Conservation (phyloP, 257 asterid genomes). For the Solanum sejunctum region DNA sequence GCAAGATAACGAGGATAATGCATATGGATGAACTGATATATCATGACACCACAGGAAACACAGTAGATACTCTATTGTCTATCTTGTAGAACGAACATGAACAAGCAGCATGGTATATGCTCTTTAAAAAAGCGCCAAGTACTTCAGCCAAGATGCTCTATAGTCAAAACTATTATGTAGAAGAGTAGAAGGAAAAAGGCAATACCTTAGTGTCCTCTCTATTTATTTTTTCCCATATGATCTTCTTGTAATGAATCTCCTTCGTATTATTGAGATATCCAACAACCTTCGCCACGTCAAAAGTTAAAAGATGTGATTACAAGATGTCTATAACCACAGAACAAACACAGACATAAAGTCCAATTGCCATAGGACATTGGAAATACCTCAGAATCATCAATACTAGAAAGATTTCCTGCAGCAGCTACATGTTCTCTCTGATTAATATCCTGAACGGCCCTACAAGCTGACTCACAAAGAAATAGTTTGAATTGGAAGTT, state of each 20-base stretch:
- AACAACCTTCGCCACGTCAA: conserved; percentile 18
- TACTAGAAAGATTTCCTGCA: conserved; percentile 25
- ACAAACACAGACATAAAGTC: neutral
- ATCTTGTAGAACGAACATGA: neutral
- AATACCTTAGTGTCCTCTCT: conserved; percentile 20
- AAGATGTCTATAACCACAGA: neutral
- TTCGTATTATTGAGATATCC: conserved; percentile 40
- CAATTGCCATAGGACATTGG: neutral
- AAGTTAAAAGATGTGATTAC: neutral
- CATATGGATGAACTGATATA: neutral
- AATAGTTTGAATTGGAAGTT: neutral
- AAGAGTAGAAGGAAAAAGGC: conserved; percentile 2
- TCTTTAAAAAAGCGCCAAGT: neutral
- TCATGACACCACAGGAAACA: neutral
- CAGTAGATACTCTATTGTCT: neutral
- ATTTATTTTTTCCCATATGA: conserved; percentile 54
- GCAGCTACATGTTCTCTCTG: conserved; percentile 2
- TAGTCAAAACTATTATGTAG: neutral
- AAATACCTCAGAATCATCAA: conserved; percentile 50
- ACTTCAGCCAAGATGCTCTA: neutral
- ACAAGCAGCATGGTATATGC: neutral
- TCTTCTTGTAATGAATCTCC: conserved; percentile 34
- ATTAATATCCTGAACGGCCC: neutral
- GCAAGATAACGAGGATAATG: neutral
- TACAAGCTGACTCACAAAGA: conserved; percentile 16